Evolutionary conservation across 805 yeast genomes (phyloP).

Genomic region (Candida nitratophila): DNA sequence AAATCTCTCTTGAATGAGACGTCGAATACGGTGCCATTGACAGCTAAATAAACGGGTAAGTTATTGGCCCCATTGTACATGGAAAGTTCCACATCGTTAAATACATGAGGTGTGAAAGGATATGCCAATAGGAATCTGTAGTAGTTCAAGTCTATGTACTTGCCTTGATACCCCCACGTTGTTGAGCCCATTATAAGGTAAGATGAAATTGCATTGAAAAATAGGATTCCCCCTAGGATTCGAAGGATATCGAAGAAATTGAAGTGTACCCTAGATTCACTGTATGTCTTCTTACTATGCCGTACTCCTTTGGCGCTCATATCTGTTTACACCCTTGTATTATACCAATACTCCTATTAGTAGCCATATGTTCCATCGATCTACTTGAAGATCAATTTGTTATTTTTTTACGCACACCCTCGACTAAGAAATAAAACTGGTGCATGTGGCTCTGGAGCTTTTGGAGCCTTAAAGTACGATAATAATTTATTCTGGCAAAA

Average conservation of each 20-base stretch:
- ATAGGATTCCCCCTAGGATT: conserved; percentile 37
- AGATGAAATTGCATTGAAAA: conserved; percentile 42
- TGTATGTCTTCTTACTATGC: not conserved
- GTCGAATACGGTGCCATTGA: conserved; percentile 59
- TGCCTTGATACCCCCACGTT: conserved; percentile 57
- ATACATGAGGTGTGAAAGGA: conserved; percentile 13
- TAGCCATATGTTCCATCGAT: no score
- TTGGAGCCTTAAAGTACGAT: no score
- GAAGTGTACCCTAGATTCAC: conserved; percentile 8
- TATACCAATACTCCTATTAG: no score
- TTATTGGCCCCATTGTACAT: conserved; percentile 41
- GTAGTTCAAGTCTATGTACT: conserved; percentile 38
- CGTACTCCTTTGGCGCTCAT: not conserved
- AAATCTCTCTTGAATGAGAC: conserved; percentile 43
- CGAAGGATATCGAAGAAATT: conserved; percentile 35
- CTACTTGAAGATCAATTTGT: no score
- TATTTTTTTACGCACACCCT: no score
- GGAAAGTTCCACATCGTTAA: conserved; percentile 41
- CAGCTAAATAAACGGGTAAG: conserved; percentile 50
- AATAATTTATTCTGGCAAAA: no score
- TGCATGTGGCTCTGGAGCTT: no score
- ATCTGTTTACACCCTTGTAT: no score
- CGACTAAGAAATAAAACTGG: no score
- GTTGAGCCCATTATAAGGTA: conserved; percentile 51
- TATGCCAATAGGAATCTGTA: conserved; percentile 14